These are phyloP conservation scores for Naganishia kalamii DNA, from an alignment of 768 basidiomycete genomes.

Conservation along the genomic window DNA sequence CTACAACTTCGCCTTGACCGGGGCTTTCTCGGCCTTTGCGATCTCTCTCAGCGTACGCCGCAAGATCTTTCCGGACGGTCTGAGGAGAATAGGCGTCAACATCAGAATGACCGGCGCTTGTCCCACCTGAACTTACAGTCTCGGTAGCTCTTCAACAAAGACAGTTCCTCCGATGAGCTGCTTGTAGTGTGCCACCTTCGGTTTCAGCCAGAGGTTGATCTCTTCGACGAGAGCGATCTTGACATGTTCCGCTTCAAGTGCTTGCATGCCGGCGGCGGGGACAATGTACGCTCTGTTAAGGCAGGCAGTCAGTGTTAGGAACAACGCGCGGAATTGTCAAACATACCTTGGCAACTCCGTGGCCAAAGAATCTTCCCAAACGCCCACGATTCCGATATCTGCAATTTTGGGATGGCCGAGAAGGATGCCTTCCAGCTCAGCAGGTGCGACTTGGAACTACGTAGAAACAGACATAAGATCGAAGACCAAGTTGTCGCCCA, in stretches of 20 bases:
- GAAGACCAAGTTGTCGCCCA: background rate
- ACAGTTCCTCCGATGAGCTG: constrained; percentile 62
- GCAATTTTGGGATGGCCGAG: constrained; percentile 67
- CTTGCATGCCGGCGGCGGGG: constrained; percentile 30
- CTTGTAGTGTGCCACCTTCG: constrained; percentile 63
- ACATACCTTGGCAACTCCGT: constrained; percentile 65
- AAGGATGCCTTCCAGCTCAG: constrained; percentile 72
- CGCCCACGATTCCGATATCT: constrained; percentile 76
- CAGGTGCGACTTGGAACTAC: constrained; percentile 60
- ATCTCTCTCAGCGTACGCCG: constrained; percentile 56
- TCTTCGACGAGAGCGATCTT: constrained; percentile 51
- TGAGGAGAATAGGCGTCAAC: constrained; percentile 37
- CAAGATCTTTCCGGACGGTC: constrained; percentile 81
- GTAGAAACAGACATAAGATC: background rate
- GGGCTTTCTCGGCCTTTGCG: constrained; percentile 19
- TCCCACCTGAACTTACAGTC: constrained; percentile 53
- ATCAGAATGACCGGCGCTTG: background rate
- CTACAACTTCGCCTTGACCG: constrained; percentile 30
- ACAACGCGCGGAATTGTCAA: constrained; percentile 43
- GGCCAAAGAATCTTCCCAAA: constrained; percentile 60
- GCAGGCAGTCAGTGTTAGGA: constrained; percentile 52
- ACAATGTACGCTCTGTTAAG: constrained; percentile 45
- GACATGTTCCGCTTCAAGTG: constrained; percentile 27
- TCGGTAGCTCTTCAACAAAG: constrained; percentile 60
- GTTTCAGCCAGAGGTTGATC: constrained; percentile 61